phyloP scores from a whole-genome alignment of 225 moss, liverwort and hornwort genomes.

The Antitrichia curtipendula region DNA sequence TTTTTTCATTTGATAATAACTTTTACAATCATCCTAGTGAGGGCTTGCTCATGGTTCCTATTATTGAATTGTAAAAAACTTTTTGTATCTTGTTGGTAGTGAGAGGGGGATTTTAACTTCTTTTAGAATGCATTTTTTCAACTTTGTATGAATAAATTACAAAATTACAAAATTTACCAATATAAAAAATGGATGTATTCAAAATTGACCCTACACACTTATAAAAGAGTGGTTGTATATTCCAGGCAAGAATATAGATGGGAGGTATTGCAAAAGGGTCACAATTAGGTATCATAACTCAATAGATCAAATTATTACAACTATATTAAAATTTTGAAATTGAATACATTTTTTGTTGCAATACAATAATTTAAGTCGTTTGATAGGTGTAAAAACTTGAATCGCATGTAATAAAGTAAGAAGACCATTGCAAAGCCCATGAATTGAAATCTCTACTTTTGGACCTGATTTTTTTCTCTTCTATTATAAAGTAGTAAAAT shows the following conservation, averaged over 20 bases:
- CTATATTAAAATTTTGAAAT: not conserved
- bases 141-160: not conserved
- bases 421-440: not conserved
- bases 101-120: not conserved
- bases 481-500: not conserved
- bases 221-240: not conserved
- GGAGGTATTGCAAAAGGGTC: not conserved
- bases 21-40: not conserved
- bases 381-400: not conserved
- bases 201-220: not conserved
- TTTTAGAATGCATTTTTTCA: not conserved
- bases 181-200: too few relatives aligned
- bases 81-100: not conserved
- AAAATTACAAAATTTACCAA: too few relatives aligned
- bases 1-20: not conserved
- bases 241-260: not conserved
- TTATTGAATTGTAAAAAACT: not conserved
- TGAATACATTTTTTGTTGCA: not conserved
- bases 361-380: not conserved
- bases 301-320: not conserved
- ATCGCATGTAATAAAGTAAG: fast-evolving
- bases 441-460: not conserved
- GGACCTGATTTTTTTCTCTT: not conserved
- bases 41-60: not conserved
- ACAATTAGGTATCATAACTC: not conserved